phyloP scores from a whole-genome alignment of 257 asterid genomes.

The Leonotis leonurus region DNA sequence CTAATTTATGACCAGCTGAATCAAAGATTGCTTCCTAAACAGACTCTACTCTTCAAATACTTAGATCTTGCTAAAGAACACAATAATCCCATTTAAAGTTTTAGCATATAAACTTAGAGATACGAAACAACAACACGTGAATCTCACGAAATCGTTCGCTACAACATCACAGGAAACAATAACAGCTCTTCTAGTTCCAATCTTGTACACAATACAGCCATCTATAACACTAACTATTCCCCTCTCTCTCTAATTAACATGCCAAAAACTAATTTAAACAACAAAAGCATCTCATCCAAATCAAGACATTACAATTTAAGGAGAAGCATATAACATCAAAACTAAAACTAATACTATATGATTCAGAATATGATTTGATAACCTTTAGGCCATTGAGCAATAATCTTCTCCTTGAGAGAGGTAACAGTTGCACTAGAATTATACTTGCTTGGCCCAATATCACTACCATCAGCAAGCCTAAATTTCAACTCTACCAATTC shows the following conservation, averaged over 20 bases:
- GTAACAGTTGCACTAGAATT: constrained; percentile 55
- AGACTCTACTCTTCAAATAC: not conserved
- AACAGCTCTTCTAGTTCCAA: not conserved
- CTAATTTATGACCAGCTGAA: not conserved
- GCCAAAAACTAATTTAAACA: not conserved
- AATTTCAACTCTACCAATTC: constrained; percentile 84
- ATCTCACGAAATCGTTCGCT: not conserved
- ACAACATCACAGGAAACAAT: not conserved
- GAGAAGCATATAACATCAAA: constrained; percentile 1
- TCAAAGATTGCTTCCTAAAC: not conserved
- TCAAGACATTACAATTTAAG: not conserved
- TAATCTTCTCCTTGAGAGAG: constrained; percentile 80
- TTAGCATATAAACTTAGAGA: not conserved
- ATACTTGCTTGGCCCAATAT: constrained; percentile 85
- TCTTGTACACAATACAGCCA: not conserved
- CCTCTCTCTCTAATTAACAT: not conserved
- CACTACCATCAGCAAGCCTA: constrained; percentile 95
- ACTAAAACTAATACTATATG: not conserved
- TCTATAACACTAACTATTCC: not conserved
- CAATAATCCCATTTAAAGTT: not conserved
- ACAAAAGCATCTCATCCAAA: not conserved
- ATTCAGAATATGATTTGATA: constrained; percentile 1
- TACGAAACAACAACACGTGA: not conserved
- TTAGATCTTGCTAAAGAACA: not conserved
- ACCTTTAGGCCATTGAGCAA: constrained; percentile 95